These are phyloP conservation scores for Dryas octopetala DNA, from an alignment of 306 rosid genomes.

Conservation along the genomic window DNA sequence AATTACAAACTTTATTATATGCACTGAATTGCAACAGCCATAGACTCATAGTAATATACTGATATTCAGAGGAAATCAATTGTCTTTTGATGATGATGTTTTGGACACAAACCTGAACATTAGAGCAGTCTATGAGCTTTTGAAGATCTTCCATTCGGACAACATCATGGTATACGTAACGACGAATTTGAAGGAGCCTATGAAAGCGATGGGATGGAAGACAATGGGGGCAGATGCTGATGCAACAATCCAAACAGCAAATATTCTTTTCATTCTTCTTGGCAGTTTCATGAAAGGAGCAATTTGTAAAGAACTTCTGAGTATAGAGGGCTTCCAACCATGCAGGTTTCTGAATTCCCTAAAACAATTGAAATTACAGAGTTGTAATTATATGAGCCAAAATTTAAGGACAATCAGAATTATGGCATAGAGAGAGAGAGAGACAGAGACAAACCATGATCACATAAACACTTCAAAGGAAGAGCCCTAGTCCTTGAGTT, in stretches of 20 bases:
- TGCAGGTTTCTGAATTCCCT: conserved; percentile 92
- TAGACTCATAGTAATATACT: neutral
- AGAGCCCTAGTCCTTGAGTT: conserved; percentile 14
- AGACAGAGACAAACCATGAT: conserved; percentile 64
- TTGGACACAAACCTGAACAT: conserved; percentile 65
- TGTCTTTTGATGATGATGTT: too few relatives aligned
- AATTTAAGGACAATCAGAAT: conserved; percentile 12
- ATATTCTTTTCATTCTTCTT: conserved; percentile 96
- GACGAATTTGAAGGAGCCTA: conserved; percentile 95
- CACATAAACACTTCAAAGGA: conserved; percentile 33
- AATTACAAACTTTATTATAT: too few relatives aligned
- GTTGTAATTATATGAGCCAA: conserved; percentile 13
- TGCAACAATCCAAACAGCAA: conserved; percentile 92
- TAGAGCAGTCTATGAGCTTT: conserved; percentile 87
- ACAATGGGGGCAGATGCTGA: conserved; percentile 92
- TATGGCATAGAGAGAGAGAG: conserved; percentile 1
- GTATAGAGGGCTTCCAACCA: conserved; percentile 94
- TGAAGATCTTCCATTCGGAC: conserved; percentile 94
- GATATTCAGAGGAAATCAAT: neutral
- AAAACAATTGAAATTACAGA: neutral
- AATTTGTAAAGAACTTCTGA: conserved; percentile 77
- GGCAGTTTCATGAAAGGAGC: conserved; percentile 70
- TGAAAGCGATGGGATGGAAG: conserved; percentile 85
- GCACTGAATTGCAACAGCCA: neutral
- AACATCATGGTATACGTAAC: conserved; percentile 93